These are phyloP conservation scores for Fusarium brevicatenulatum DNA, from an alignment of 2,329 filamentous ascomycete species.

Conservation along the genomic window DNA sequence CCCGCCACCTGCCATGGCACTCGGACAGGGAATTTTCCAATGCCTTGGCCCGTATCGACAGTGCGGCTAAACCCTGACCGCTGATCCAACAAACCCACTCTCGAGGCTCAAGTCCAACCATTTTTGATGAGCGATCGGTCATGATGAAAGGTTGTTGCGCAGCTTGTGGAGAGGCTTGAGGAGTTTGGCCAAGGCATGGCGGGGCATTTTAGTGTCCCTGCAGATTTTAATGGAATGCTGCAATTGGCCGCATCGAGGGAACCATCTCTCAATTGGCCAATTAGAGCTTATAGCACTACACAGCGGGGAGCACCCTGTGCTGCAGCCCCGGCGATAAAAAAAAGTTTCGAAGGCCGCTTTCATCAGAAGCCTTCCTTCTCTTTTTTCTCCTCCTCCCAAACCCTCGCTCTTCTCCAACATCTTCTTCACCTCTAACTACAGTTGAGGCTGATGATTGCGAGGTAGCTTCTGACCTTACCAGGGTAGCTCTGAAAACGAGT, in stretches of 20 bases:
- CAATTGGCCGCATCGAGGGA: constrained; percentile 34
- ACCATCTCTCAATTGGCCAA: constrained; percentile 40
- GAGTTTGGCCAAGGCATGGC: constrained; percentile 40
- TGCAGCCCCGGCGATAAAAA: constrained; percentile 37
- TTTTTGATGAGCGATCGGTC: constrained; percentile 28
- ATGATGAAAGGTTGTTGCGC: constrained; percentile 38
- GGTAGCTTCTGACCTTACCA: constrained; percentile 52
- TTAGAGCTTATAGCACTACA: constrained; percentile 17
- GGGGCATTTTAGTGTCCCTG: constrained; percentile 43
- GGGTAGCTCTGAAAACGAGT: constrained; percentile 53
- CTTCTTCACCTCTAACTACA: constrained; percentile 34
- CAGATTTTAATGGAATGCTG: constrained; percentile 29
- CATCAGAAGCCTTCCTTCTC: constrained; percentile 28
- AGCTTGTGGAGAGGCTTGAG: constrained; percentile 42
- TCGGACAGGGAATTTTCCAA: not conserved
- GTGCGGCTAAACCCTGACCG: constrained; percentile 40
- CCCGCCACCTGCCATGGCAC: constrained; percentile 17
- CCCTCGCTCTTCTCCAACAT: constrained; percentile 37
- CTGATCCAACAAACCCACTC: constrained; percentile 39
- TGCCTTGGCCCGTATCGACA: constrained; percentile 9
- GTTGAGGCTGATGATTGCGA: constrained; percentile 52
- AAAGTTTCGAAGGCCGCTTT: constrained; percentile 43
- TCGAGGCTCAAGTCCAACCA: constrained; percentile 32
- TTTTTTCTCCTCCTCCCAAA: constrained; percentile 37
- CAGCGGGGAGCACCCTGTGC: constrained; percentile 31